Conservation (phyloP, 2,329 filamentous ascomycete genomes). For the Venturia pyrina region DNA sequence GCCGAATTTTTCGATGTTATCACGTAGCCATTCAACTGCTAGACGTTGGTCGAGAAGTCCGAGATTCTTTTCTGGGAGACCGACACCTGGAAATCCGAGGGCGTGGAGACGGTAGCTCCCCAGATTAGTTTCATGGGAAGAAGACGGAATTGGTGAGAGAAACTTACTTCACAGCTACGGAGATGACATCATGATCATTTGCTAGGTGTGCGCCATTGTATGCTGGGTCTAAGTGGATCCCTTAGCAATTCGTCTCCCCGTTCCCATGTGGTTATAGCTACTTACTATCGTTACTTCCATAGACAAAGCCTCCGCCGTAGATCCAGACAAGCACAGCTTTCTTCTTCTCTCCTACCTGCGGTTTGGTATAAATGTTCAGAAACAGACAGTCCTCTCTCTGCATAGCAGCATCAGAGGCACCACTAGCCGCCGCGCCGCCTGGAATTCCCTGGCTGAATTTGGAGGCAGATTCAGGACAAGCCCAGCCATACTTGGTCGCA, state of each 20-base stretch:
- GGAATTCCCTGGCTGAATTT: not conserved
- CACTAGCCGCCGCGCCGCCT: slow-evolving; percentile 9
- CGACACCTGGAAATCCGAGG: slow-evolving; percentile 44
- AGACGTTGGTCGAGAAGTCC: slow-evolving; percentile 45
- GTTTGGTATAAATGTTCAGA: slow-evolving; percentile 14
- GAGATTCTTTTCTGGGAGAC: slow-evolving; percentile 31
- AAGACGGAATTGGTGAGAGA: not conserved
- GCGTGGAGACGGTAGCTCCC: slow-evolving; percentile 41
- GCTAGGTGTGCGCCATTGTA: slow-evolving; percentile 11
- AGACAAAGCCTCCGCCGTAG: slow-evolving; percentile 19
- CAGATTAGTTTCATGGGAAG: not conserved
- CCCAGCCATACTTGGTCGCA: slow-evolving; percentile 12
- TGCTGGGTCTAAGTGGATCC: slow-evolving; percentile 1
- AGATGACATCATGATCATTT: slow-evolving; percentile 10
- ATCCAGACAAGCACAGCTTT: slow-evolving; percentile 22
- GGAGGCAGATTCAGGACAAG: slow-evolving; percentile 18
- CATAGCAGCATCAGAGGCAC: slow-evolving; percentile 17
- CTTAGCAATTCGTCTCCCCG: not conserved
- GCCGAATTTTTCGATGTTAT: slow-evolving; percentile 42
- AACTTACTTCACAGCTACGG: slow-evolving; percentile 12
- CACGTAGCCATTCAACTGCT: slow-evolving; percentile 42
- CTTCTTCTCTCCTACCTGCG: slow-evolving; percentile 12
- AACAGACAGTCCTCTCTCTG: slow-evolving; percentile 13
- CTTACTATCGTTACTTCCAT: slow-evolving; percentile 8
- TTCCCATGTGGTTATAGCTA: not conserved